Base-by-base conservation (phyloP, 352 stramenopile species). In the Phytophthora podocarpi region DNA sequence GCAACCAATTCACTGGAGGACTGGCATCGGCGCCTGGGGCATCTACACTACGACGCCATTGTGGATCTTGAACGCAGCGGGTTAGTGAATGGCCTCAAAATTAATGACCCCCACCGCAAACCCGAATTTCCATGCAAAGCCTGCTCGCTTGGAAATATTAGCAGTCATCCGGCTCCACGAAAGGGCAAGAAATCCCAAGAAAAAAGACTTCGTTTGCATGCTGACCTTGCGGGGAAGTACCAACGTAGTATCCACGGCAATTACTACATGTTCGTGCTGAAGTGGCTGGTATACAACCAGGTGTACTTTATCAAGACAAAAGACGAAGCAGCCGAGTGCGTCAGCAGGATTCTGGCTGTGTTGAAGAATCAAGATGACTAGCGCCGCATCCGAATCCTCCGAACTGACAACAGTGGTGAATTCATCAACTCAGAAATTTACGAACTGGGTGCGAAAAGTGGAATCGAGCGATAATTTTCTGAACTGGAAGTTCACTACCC, bases 191-290 rank as follows among this genome's bases (percentile, higher is more conserved):
- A n/a, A n/a, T n/a, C 40, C 10, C 52, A 45, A 5, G 23, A 31
- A 60, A n/a, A 60, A 60, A n/a, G 21, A 52, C 15, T 1, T 1
- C n/a, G 18, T 60, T 24, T 60, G 40, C 52, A 60, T 46, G 52
- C 32, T 36, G 39, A 46, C 21, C 11, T 60, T 16, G 40, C 31
- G 7, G 52, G 41, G 0, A 24, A 32, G 9, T 60, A 47, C 23
- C 32, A 60, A 4, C 28, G 21, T 8, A 60, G 52, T 12, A 52
- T 52, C 18, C 21, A 53, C 23, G 52, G 41, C 4, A 18, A 60
- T 23, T 15, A 32, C 2, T 52, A 53, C 32, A 48, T 48, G 1
- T 43, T 56, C 4, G 35, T 20, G 2, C 1, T 55, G 0, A 55
- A 63, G 13, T 63, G 35, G 42, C 27, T 39, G 35, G 36, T 27